Conservation (phyloP, 768 basidiomycete species). For the Psilocybe azurescens region DNA sequence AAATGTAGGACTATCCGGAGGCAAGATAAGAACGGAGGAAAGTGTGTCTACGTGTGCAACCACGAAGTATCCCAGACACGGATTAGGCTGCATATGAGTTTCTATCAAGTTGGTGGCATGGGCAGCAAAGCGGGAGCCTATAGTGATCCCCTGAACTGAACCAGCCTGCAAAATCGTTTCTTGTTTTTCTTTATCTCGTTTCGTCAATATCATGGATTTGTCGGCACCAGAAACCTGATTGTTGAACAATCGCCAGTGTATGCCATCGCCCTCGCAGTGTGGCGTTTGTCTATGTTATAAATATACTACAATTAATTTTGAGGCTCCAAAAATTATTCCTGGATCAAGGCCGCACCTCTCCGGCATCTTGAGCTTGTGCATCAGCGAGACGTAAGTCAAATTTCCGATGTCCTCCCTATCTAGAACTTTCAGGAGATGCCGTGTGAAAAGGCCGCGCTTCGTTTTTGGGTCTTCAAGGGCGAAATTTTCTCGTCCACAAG, state of each 20-base stretch:
- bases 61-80: conserved; percentile 23
- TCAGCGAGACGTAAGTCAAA: conserved; percentile 37
- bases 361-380: conserved; percentile 36
- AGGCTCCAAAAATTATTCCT: neutral
- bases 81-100: conserved; percentile 24
- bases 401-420: conserved; percentile 21
- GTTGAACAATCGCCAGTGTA: conserved; percentile 39
- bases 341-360: conserved; percentile 23
- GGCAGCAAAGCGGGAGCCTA: conserved; percentile 28
- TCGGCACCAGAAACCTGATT: conserved; percentile 32
- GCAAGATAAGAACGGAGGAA: conserved; percentile 22
- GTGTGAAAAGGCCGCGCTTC: conserved; percentile 36
- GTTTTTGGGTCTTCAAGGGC: conserved; percentile 35
- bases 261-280: conserved; percentile 38
- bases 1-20: conserved; percentile 5
- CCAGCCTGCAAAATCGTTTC: conserved; percentile 33
- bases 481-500: conserved; percentile 40
- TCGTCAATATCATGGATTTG: conserved; percentile 30
- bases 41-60: conserved; percentile 27
- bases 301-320: neutral
- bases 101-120: conserved; percentile 31
- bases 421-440: conserved; percentile 31
- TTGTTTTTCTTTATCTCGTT: conserved; percentile 10
- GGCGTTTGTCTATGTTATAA: conserved; percentile 35
- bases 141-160: conserved; percentile 35